Base-by-base conservation (phyloP, 352 stramenopile species). In the Pythium dissotocum region DNA sequence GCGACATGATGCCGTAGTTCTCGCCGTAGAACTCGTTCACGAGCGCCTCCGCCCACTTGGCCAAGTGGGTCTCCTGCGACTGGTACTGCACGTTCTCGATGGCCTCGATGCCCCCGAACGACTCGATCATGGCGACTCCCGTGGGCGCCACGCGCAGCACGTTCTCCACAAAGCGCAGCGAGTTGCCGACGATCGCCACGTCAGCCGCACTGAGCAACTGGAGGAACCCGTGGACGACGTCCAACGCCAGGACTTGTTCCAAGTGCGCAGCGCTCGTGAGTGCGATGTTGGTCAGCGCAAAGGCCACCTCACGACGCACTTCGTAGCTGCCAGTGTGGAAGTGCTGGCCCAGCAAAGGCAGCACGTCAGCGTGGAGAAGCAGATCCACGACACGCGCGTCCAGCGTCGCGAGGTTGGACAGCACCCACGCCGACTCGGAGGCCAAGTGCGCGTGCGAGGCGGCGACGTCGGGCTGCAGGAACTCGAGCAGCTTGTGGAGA, bases 11-110 rank as follows among this genome's bases (percentile, higher is more conserved):
- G 6, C 87, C 88, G 52, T 92, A 94, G 65, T 90, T 88, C 49
- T 93, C 85, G 51, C 86, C 85, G 62, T 93, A 95, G 58, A 91
- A 94, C 61, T 89, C 75, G 67, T 95, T 91, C n/a, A 93, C 81
- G 52, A 95, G 69, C 18, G 78, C 73, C 6, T 87, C 82, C 0
- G 85, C 85, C 76, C 85, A 91, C 40, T 80, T 71, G 7, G 80
- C 73, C 36, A 93, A 70, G 57, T 90, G 78, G 48, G 85, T 74
- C 48, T 89, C 83, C 10, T 74, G 56, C 18, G 77, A 82, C 55
- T 91, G 75, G 52, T 89, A 92, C 71, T 94, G 84, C 33, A 95
- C 78, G 24, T 72, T 85, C 65, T 95, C 88, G 35, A 95, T 76
- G 3, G 82, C 85, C 38, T 94, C 88, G 35, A 94, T 94, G 48